Base-by-base conservation (phyloP, 2,329 filamentous ascomycete genomes). In the Ophiostoma triangulosporum region DNA sequence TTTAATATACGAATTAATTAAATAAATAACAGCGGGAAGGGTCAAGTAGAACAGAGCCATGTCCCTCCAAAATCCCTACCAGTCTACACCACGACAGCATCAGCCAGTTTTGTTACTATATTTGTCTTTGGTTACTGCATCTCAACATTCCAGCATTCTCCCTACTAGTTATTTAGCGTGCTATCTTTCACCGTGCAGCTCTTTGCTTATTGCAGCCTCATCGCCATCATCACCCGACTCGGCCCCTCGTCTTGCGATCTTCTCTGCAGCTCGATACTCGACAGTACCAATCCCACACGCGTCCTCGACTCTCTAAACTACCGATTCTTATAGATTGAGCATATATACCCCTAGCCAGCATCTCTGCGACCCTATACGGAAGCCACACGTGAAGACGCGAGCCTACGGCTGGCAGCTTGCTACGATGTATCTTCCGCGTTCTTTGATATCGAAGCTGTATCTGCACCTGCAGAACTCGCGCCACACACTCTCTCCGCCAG, bases 371-470 rank as follows among this genome's bases (percentile, higher is more conserved):
- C n/a, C 14, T 20, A 43, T 43, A 43, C 38, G 20, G 8, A 43
- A 26, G 38, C 38, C 17, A 26, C 20, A 2, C 4, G 20, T 20
- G 20, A 43, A n/a, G 35, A 38, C 35, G 35, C 17, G 20, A 38
- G 38, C 38, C 20, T 14, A 20, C 38, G 20, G 38, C 38, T 43
- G 20, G 38, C 20, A 43, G 24, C 20, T 20, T 43, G 20, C 38
- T 22, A 43, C 26, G 4, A 98, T 98, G 93, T 95, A 96, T 83
- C 84, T 98, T 59, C 93, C 91, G 64, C 87, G 93, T 60, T 78
- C 80, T 59, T 77, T 95, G 59, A 86, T 97, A 65, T 87, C 89
- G 50, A 90, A 91, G 62, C 82, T 97, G 62, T 98, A 98, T 74
- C 78, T 80, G 56, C 86, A 95, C 69, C 85, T 98, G 54, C 81